phyloP scores from a whole-genome alignment of 169 alveolate genomes.

The Plasmodium cynomolgi region DNA sequence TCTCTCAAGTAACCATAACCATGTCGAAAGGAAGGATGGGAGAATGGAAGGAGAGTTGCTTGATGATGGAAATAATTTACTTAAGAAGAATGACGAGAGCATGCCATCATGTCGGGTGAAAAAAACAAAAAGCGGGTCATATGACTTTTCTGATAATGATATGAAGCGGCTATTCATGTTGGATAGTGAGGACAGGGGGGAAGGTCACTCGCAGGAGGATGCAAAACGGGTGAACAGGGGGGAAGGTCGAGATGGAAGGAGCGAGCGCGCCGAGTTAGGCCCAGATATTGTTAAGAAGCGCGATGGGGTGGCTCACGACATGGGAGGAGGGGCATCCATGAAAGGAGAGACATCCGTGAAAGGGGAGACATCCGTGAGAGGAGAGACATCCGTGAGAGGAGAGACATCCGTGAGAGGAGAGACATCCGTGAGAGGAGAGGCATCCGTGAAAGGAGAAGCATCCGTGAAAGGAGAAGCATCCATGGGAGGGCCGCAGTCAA shows the following conservation, averaged over 20 bases:
- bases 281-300: neutral
- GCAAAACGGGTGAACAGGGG: neutral
- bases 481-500: neutral
- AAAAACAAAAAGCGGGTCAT: neutral
- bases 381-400: too few relatives aligned
- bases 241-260: neutral
- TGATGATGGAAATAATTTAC: neutral
- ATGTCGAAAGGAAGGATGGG: neutral
- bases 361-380: too few relatives aligned
- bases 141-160: conserved; percentile 42
- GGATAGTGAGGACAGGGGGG: conserved; percentile 5
- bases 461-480: neutral
- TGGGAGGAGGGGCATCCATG: neutral
- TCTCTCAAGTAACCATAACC: too few relatives aligned
- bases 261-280: neutral
- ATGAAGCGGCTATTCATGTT: conserved; percentile 5
- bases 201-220: neutral
- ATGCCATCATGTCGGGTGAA: neutral
- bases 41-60: neutral
- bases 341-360: too few relatives aligned
- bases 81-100: neutral
- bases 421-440: neutral
- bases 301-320: neutral
- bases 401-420: too few relatives aligned
- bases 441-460: neutral